Base-by-base conservation (phyloP, 176 grass and related monocot species). In the Paspalum vaginatum region DNA sequence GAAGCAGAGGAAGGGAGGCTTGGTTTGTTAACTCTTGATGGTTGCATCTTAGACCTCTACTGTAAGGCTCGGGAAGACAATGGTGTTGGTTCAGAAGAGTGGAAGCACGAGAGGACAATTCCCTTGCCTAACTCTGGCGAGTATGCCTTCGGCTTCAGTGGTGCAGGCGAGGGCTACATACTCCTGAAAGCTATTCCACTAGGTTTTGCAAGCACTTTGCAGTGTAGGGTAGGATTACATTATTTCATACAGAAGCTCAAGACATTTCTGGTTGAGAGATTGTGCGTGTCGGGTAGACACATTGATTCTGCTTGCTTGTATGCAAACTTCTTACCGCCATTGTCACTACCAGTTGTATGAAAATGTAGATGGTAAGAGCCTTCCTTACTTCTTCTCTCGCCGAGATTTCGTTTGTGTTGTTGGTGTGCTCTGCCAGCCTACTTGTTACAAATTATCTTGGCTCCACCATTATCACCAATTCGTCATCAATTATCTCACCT, bases 161-260 rank as follows among this genome's bases (percentile, higher is more conserved):
- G 17, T 20, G 0, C 24, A 50, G 46, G 9, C 49, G 1, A 47
- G 5, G 75, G 75, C 5, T 78, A n/a, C 26, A 1, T 49, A 39
- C 59, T 78, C 25, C 5, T 78, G 8, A 20, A 11, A 59, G 52
- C 16, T 22, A 25, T 15, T 75, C 53, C 27, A 17, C 18, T 5
- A 24, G 13, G 25, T 7, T 16, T 2, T 32, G 32, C 32, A 2
- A 32, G 32, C 32, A 2, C 32, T 32, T 32, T 3, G 32, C 32
- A 32, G 32, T 3, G 3, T 2, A 32, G 32, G 6, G 27, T 32
- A 39, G 26, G 38, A 16, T 2, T 9, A 27, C 58, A 47, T 8
- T 76, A 61, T 61, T 76, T 27, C 40, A 76, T 42, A 18, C 14
- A 61, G 74, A 56, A 76, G 3, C 54, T 76, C n/a, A 60, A 76